Percentiles rank a stretch among this genome's conserved stretches.
Evolutionary conservation across 2,329 filamentous ascomycete genomes (phyloP).

Genomic region (Blastomyces percursus): DNA sequence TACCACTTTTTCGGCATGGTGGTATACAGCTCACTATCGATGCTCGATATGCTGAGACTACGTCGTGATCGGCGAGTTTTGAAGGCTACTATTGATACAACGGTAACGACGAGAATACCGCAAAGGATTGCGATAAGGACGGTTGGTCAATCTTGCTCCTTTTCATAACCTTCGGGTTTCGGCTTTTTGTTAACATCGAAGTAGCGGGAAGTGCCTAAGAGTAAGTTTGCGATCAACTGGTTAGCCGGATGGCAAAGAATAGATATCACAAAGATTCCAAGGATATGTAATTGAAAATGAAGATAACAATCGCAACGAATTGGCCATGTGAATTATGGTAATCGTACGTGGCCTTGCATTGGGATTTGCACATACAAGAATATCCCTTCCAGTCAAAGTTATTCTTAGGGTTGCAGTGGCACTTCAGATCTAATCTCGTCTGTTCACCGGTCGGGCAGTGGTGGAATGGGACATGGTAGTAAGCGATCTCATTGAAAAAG

Average conservation of each 20-base stretch:
- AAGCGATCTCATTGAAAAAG: constrained; percentile 98
- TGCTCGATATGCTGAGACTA: constrained; percentile 1
- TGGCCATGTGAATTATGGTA: background rate
- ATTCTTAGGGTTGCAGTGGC: constrained; percentile 86
- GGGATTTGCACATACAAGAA: constrained; percentile 59
- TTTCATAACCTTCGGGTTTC: constrained; percentile 78
- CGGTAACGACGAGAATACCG: background rate
- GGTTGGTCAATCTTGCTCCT: constrained; percentile 27
- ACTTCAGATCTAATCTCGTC: constrained; percentile 70
- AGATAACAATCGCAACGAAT: background rate
- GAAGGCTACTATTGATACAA: constrained; percentile 1
- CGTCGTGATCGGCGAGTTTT: background rate
- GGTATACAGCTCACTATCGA: background rate
- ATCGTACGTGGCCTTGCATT: background rate
- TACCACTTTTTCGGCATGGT: background rate
- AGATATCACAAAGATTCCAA: background rate
- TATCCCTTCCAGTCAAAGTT: constrained; percentile 99
- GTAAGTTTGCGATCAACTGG: background rate
- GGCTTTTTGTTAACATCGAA: constrained; percentile 71
- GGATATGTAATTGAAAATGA: background rate
- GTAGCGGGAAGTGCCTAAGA: constrained; percentile 66
- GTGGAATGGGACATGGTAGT: constrained; percentile 95
- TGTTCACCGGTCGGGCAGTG: constrained; percentile 92
- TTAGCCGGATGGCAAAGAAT: background rate
- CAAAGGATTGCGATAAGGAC: constrained; percentile 15